Evolutionary conservation across 2,329 filamentous ascomycete genomes (phyloP).

Genomic region (Nigrospora osmanthi): DNA sequence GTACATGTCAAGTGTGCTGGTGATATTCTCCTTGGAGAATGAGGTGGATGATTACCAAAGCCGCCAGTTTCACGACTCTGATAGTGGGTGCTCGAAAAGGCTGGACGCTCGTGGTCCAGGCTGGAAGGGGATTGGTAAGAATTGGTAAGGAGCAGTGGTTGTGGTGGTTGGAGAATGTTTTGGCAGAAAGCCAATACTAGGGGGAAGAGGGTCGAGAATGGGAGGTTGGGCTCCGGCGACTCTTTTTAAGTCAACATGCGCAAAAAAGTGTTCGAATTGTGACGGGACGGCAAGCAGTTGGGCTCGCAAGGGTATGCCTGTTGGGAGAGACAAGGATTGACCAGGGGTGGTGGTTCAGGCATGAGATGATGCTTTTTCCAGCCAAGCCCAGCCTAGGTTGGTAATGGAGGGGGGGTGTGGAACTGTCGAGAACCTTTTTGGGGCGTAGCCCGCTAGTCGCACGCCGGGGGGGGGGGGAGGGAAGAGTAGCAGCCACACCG

Average conservation of each 20-base stretch:
- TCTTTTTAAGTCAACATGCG: background rate
- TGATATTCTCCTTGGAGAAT: conserved; percentile 27
- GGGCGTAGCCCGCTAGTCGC: background rate
- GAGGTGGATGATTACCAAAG: conserved; percentile 26
- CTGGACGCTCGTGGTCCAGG: conserved; percentile 31
- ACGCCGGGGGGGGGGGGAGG: background rate
- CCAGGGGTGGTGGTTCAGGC: background rate
- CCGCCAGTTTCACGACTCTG: conserved; percentile 23
- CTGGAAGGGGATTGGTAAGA: conserved; percentile 8
- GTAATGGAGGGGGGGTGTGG: background rate
- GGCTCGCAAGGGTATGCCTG: background rate
- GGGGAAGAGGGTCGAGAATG: conserved; percentile 8
- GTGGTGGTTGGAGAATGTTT: conserved; percentile 6
- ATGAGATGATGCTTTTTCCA: background rate
- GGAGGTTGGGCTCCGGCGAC: conserved; percentile 6
- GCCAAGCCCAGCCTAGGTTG: background rate
- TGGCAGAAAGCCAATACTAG: conserved; percentile 15
- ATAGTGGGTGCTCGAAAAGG: conserved; percentile 25
- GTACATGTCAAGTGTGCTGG: conserved; percentile 44
- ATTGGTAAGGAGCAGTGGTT: conserved; percentile 1
- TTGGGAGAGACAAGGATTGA: background rate
- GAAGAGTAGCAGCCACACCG: background rate
- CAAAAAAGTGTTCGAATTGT: background rate
- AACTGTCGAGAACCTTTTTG: background rate
- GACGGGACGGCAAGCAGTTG: background rate